These are phyloP conservation scores for Petasospora fabianii DNA, from an alignment of 1,139 yeast species.

Conservation along the genomic window DNA sequence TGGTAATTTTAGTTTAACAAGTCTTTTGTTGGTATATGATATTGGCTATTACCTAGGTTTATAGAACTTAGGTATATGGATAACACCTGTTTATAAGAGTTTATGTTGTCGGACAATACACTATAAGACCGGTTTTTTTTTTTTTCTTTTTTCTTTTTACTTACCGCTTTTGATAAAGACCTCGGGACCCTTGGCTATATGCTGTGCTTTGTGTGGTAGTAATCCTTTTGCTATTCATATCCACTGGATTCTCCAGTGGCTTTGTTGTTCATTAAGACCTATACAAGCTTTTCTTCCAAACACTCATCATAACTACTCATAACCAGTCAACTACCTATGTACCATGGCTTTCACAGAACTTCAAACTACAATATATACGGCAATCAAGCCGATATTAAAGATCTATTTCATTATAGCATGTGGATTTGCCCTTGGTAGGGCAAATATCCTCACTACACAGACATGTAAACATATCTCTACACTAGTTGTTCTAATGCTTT, in stretches of 20 bases:
- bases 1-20: no score
- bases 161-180: neutral
- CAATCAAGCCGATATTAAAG: conserved; percentile 88
- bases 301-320: no score
- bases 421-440: conserved; percentile 63
- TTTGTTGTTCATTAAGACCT: neutral
- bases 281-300: neutral
- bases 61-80: no score
- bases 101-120: no score
- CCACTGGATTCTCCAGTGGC: neutral
- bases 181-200: neutral
- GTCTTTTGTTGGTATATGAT: no score
- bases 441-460: conserved; percentile 29
- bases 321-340: neutral
- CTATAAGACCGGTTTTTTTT: no score
- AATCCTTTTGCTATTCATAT: neutral
- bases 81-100: no score
- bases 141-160: no score
- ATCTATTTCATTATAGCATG: conserved; percentile 75
- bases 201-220: neutral
- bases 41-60: no score
- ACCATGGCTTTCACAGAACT: neutral
- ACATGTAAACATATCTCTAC: conserved; percentile 49
- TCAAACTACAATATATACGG: conserved; percentile 60
- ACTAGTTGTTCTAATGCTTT: conserved; percentile 61